These are phyloP conservation scores for Gentiana straminea DNA, from an alignment of 257 asterid genomes.

Conservation along the genomic window DNA sequence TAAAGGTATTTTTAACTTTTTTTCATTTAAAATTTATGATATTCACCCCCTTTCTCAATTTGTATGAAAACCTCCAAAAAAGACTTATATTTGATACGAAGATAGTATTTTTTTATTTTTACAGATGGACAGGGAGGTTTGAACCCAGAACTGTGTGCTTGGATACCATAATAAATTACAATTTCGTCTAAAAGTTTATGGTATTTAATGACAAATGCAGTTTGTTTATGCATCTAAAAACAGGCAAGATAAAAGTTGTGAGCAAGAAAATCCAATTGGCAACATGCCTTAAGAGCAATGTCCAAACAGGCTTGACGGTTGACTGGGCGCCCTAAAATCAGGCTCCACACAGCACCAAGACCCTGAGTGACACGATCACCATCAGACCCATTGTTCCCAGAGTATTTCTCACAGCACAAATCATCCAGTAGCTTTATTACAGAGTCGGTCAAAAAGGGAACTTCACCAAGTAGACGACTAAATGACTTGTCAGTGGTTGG, in stretches of 20 bases:
- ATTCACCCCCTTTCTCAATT: too few species aligned
- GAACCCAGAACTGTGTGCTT: too few species aligned
- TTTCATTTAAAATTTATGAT: too few species aligned
- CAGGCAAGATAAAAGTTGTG: conserved; percentile 9
- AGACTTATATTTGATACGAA: too few species aligned
- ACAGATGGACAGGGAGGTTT: too few species aligned
- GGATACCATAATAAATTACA: too few species aligned
- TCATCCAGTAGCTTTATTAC: conserved; percentile 62
- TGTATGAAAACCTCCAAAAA: too few species aligned
- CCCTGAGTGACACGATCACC: conserved; percentile 98
- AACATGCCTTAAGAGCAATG: conserved; percentile 79
- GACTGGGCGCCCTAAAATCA: conserved; percentile 73
- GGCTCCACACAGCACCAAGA: conserved; percentile 91
- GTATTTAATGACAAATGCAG: too few species aligned
- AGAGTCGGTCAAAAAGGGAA: conserved; percentile 78
- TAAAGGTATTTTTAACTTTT: too few species aligned
- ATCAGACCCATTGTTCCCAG: conserved; percentile 51
- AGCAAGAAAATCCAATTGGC: conserved; percentile 5
- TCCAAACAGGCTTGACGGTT: conserved; percentile 84
- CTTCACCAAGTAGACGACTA: conserved; percentile 92
- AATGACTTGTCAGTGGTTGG: conserved; percentile 94
- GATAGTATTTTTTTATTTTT: too few species aligned
- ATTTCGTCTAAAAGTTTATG: too few species aligned
- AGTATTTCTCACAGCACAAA: conserved; percentile 50
- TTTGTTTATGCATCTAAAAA: not conserved